phyloP scores from a whole-genome alignment of 345 rosid species.

The Gossypium raimondii region DNA sequence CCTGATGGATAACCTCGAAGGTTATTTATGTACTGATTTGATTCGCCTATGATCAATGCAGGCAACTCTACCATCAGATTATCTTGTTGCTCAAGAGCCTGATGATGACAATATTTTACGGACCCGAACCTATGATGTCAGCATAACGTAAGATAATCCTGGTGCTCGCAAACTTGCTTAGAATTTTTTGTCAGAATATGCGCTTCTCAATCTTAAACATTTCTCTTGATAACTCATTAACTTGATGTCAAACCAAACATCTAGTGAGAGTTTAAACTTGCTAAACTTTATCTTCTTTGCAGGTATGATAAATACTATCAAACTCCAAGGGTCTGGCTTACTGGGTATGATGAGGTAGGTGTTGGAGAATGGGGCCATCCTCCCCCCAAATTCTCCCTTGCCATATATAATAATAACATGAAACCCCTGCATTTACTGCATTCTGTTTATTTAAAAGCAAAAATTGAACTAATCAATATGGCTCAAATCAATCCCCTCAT shows the following conservation, averaged over 20 bases:
- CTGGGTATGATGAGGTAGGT: slow-evolving; percentile 88
- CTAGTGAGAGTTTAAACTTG: not conserved
- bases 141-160: slow-evolving; percentile 76
- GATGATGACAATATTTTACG: slow-evolving; percentile 85
- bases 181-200: slow-evolving; percentile 1
- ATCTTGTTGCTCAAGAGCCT: slow-evolving; percentile 81
- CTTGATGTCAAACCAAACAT: no score
- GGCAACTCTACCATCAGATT: slow-evolving; percentile 78
- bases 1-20: not conserved
- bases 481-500: not conserved
- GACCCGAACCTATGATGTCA: slow-evolving; percentile 95
- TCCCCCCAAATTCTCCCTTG: not conserved
- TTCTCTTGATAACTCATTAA: no score
- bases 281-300: slow-evolving; percentile 20
- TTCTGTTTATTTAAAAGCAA: not conserved
- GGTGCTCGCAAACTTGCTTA: not conserved
- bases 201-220: no score
- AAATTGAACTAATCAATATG: not conserved
- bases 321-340: slow-evolving; percentile 93
- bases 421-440: not conserved
- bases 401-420: not conserved
- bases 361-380: not conserved
- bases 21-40: not conserved
- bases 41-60: slow-evolving; percentile 19
- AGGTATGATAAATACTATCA: slow-evolving; percentile 92